Base-by-base conservation (phyloP, 768 basidiomycete genomes). In the Holtermanniella nyarrowii region DNA sequence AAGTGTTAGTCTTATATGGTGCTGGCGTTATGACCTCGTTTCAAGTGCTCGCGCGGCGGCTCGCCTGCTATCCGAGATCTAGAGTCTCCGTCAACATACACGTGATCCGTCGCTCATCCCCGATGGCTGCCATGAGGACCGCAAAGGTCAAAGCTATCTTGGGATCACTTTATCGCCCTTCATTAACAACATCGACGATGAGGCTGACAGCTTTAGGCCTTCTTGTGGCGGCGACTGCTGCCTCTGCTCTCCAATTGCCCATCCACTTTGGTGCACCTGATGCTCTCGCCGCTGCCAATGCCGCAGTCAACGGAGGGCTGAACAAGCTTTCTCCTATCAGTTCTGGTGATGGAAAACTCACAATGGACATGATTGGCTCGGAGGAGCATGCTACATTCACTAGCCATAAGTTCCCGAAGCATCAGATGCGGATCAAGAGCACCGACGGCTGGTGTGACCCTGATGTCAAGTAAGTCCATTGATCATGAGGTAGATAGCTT, bases 371-470 rank as follows among this genome's bases (percentile, higher is more conserved):
- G 45, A 50, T 66, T 1, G 4, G 16, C 18, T 58, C 54, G 0
- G 66, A 61, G 2, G 63, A 64, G 18, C 57, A 58, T 54, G 52
- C 57, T 5, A 50, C 52, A 5, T 13, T 68, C 10, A 68, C 63
- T 20, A 43, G 44, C 42, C 53, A 51, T 13, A 56, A 49, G 25
- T 57, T 62, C 47, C 66, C 66, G 57, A 53, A 60, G n/a, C 69
- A 74, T 48, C 48, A 56, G 43, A 54, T 75, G 3, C 64, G 75
- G 40, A 74, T 77, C 66, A 77, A 77, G 62, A 63, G 69, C 43
- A 63, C 62, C 3, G 64, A 68, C 2, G 58, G 71, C 41, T 77
- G 75, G 65, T 77, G 77, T 57, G 76, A 78, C 56, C 72, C 71
- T 7, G 63, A 66, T 22, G 76, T 73, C 42, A 56, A 59, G 49